phyloP scores from a whole-genome alignment of 345 rosid genomes.

The Hypericum perforatum region DNA sequence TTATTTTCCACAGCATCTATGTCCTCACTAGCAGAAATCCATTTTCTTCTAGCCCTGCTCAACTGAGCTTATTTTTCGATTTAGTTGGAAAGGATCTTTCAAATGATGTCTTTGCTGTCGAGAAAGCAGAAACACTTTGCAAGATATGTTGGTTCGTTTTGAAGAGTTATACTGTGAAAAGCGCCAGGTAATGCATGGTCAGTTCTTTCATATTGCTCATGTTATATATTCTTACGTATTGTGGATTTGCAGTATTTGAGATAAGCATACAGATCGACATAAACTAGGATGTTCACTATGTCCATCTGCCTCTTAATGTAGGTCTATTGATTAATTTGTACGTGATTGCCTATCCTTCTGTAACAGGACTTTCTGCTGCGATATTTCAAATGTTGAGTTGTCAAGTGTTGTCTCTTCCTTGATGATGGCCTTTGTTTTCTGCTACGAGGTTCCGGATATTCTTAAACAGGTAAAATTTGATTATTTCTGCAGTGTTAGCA shows the following conservation, averaged over 20 bases:
- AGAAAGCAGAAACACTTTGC: conserved; percentile 60
- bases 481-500: not conserved
- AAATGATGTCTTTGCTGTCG: conserved; percentile 54
- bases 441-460: conserved; percentile 64
- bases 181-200: conserved; percentile 40
- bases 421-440: conserved; percentile 66
- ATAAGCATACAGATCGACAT: no score
- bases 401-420: conserved; percentile 52
- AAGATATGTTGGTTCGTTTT: conserved; percentile 52
- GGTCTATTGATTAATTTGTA: not conserved
- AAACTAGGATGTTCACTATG: not conserved
- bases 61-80: conserved; percentile 36
- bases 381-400: conserved; percentile 38
- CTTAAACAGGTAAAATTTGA: conserved; percentile 57
- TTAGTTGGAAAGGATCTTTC: conserved; percentile 50
- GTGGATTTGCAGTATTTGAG: no score
- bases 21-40: conserved; percentile 40
- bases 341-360: conserved; percentile 12
- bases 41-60: conserved; percentile 21
- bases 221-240: not conserved
- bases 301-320: not conserved
- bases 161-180: conserved; percentile 37
- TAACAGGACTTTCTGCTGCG: conserved; percentile 58
- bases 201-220: not conserved
- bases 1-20: conserved; percentile 44